A percentile compares a stretch with the other conserved stretches of the same genome.
Evolutionary conservation across 371 early-diverging fungal genomes (phyloP).

Genomic region (Mucor lusitanicus): DNA sequence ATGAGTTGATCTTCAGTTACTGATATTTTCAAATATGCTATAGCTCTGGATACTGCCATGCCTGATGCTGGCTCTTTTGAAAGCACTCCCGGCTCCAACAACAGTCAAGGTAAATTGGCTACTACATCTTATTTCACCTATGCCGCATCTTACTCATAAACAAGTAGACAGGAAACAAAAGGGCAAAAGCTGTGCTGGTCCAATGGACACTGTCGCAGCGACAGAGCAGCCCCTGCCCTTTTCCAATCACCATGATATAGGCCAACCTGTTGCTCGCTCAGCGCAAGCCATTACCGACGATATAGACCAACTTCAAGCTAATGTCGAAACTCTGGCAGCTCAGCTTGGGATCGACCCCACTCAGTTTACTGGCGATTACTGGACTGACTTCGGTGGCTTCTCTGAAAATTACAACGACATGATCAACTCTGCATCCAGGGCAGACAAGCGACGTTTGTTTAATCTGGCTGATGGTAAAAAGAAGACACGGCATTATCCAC

Average conservation of each 20-base stretch:
- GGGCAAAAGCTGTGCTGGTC: not conserved
- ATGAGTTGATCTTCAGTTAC: not conserved
- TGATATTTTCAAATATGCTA: too few relatives aligned
- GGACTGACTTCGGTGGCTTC: constrained; percentile 2
- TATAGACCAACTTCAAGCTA: constrained; percentile 30
- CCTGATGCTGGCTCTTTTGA: too few relatives aligned
- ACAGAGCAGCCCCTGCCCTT: not conserved
- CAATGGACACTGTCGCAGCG: not conserved
- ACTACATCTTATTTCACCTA: too few relatives aligned
- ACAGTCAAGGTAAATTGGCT: too few relatives aligned
- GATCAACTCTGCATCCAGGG: not conserved
- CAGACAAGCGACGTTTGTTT: constrained; percentile 1
- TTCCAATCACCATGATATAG: not conserved
- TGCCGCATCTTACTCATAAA: too few relatives aligned
- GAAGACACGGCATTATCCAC: not conserved
- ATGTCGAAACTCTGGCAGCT: constrained; percentile 33
- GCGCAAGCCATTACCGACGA: constrained; percentile 34
- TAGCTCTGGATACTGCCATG: too few relatives aligned
- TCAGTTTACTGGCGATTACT: constrained; percentile 7
- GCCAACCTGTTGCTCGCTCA: constrained; percentile 12
- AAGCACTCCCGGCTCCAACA: too few relatives aligned
- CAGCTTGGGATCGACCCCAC: constrained; percentile 31
- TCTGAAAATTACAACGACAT: constrained; percentile 9
- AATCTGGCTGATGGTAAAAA: not conserved
- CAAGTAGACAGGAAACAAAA: not conserved